Base-by-base conservation (phyloP, 2,329 filamentous ascomycete genomes). In the Fusarium paranaense region DNA sequence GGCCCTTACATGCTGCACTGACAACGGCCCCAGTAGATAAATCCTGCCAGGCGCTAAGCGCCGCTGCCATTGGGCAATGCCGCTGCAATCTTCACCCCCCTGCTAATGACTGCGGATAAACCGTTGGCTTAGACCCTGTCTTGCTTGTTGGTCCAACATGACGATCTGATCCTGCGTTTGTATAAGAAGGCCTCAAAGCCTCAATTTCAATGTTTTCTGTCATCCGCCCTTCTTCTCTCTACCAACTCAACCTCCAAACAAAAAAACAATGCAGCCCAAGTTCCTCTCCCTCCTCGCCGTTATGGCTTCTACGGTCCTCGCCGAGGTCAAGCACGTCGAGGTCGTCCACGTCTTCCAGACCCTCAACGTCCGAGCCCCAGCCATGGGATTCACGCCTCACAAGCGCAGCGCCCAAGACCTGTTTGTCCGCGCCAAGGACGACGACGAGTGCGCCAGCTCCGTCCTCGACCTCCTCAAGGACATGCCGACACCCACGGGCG, bases 301-400 rank as follows among this genome's bases (percentile, higher is more conserved):
- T 16, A 37, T 62, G 13, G 68, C 56, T 25, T 69, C 54, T 20
- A 66, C 50, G 10, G 65, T 38, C 22, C 22, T 72, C 16, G 10
- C 61, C 20, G 32, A 66, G 4, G 59, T 74, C 33, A 18, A 66
- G 32, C 52, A 27, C 0, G 69, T 74, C 18, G 64, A 74, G 1
- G 71, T 74, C 16, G 62, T 74, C 16, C 71, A 72, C 62, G 58
- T 72, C 64, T 32, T 74, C 11, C 56, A 74, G 64, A 62, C 62
- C 22, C 71, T 74, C 10, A 66, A 74, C 20, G 58, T 72, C 35
- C 50, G 40, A 30, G 37, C 62, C 16, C 68, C 73, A n/a, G 59
- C 63, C 2, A 42, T 64, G 64, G 60, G 35, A 32, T 64, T 69
- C 22, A 66, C 52, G 0, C 64, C 65, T 38, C 69, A 74, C 54